These are phyloP conservation scores for Sclerotiophoma versabilis DNA, from an alignment of 2,329 filamentous ascomycete genomes.

Conservation along the genomic window DNA sequence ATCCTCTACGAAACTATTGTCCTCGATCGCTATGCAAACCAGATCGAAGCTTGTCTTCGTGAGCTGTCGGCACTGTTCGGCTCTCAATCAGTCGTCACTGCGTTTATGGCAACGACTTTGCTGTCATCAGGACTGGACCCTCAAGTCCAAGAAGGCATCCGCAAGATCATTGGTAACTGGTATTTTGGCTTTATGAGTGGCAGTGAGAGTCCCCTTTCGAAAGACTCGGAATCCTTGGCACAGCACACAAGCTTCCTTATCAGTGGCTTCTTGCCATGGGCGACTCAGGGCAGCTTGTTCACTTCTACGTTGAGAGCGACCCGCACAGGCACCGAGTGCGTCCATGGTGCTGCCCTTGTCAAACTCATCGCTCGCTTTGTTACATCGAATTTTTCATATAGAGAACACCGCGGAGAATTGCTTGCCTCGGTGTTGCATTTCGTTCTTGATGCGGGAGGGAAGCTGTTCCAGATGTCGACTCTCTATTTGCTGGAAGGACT, in stretches of 20 bases:
- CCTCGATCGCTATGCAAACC: slow-evolving; percentile 58
- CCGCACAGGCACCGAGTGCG: slow-evolving; percentile 41
- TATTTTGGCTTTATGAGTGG: slow-evolving; percentile 45
- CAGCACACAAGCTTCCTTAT: slow-evolving; percentile 48
- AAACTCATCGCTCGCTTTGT: slow-evolving; percentile 47
- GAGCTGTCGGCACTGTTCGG: slow-evolving; percentile 52
- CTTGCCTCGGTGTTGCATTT: slow-evolving; percentile 46
- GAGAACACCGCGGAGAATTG: slow-evolving; percentile 24
- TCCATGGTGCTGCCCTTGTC: slow-evolving; percentile 52
- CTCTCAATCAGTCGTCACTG: slow-evolving; percentile 43
- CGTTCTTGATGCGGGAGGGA: slow-evolving; percentile 43
- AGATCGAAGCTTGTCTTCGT: slow-evolving; percentile 54
- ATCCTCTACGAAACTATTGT: slow-evolving; percentile 58
- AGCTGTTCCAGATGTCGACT: slow-evolving; percentile 52
- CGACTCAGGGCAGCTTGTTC: slow-evolving; percentile 54
- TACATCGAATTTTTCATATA: slow-evolving; percentile 3
- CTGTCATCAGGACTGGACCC: slow-evolving; percentile 51
- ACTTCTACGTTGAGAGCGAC: slow-evolving; percentile 47
- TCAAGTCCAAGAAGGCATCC: slow-evolving; percentile 55
- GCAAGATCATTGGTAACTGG: slow-evolving; percentile 56
- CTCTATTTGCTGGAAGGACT: slow-evolving; percentile 55
- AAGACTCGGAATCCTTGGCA: neutral
- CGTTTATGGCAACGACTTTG: slow-evolving; percentile 53
- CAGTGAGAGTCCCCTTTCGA: slow-evolving; percentile 5
- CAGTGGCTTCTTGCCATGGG: slow-evolving; percentile 56